phyloP scores from a whole-genome alignment of 257 asterid species.

The Plectranthus barbatus region DNA sequence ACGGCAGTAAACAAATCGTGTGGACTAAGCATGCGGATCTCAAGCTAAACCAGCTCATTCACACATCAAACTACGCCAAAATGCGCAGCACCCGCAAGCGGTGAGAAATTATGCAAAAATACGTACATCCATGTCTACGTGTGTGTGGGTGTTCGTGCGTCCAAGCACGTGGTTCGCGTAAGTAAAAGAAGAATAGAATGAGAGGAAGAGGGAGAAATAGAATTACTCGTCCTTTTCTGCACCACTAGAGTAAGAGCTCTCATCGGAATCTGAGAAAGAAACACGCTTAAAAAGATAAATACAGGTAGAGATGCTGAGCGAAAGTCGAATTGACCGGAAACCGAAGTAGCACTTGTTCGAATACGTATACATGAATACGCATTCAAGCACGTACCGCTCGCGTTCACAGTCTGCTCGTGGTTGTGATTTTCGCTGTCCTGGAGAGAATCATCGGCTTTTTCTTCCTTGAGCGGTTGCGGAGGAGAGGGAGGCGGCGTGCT shows the following conservation, averaged over 20 bases:
- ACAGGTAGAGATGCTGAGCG: slow-evolving; percentile 26
- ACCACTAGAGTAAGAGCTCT: slow-evolving; percentile 42
- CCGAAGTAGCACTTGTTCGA: slow-evolving; percentile 20
- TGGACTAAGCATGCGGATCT: slow-evolving; percentile 33
- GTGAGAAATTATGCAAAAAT: slow-evolving; percentile 1
- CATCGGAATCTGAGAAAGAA: slow-evolving; percentile 70
- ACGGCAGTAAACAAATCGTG: slow-evolving; percentile 20
- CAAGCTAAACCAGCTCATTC: slow-evolving; percentile 19
- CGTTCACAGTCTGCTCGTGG: slow-evolving; percentile 33
- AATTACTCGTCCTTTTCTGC: slow-evolving; percentile 69
- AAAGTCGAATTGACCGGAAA: slow-evolving; percentile 18
- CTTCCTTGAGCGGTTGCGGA: slow-evolving; percentile 34
- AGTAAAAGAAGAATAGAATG: neutral
- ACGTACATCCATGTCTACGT: slow-evolving; percentile 15
- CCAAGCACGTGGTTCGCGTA: neutral
- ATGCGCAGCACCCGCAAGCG: slow-evolving; percentile 4
- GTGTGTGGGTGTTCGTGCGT: slow-evolving; percentile 16
- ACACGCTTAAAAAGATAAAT: slow-evolving; percentile 9
- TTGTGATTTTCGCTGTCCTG: slow-evolving; percentile 40
- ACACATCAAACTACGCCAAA: slow-evolving; percentile 15
- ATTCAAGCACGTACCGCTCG: slow-evolving; percentile 30
- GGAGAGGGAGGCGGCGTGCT: slow-evolving; percentile 47
- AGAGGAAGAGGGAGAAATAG: slow-evolving; percentile 1
- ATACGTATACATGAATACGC: slow-evolving; percentile 15
- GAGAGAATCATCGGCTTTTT: slow-evolving; percentile 41